Conservation (phyloP, 1,139 yeast species). For the Taphrina confusa region DNA sequence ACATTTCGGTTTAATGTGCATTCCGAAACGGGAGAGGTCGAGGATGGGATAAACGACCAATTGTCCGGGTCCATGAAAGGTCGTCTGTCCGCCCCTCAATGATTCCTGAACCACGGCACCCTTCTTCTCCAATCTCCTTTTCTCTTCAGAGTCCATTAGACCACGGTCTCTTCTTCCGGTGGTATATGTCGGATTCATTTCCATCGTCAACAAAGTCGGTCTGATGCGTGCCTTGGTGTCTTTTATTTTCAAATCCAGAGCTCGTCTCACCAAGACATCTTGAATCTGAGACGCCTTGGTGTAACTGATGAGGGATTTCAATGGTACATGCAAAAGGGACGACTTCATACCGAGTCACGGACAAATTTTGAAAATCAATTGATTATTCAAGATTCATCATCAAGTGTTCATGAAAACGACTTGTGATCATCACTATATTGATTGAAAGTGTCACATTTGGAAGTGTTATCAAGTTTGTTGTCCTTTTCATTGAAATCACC, state of each 20-base stretch:
- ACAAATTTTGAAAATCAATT: too few species aligned
- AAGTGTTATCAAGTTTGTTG: too few species aligned
- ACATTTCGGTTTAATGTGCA: slow-evolving; percentile 63
- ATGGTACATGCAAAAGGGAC: slow-evolving; percentile 5
- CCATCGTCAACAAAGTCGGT: slow-evolving; percentile 68
- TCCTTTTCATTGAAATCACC: too few species aligned
- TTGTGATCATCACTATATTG: too few species aligned
- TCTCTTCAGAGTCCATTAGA: not conserved
- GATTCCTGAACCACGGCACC: slow-evolving; percentile 56
- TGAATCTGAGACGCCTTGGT: slow-evolving; percentile 64
- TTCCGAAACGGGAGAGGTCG: slow-evolving; percentile 62
- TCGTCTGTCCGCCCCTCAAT: slow-evolving; percentile 93
- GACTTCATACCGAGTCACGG: slow-evolving; percentile 1
- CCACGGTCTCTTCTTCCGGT: slow-evolving; percentile 80
- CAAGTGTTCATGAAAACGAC: too few species aligned
- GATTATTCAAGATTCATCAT: too few species aligned
- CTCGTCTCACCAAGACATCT: slow-evolving; percentile 60
- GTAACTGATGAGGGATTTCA: slow-evolving; percentile 51
- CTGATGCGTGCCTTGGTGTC: slow-evolving; percentile 48
- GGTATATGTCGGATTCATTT: slow-evolving; percentile 80
- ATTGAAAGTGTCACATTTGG: too few species aligned
- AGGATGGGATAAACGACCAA: slow-evolving; percentile 79
- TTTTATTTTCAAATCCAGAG: slow-evolving; percentile 56
- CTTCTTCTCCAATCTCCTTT: not conserved
- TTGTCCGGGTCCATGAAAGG: slow-evolving; percentile 97